Conservation (phyloP, 2,329 filamentous ascomycete genomes). For the Diaporthe australafricana region DNA sequence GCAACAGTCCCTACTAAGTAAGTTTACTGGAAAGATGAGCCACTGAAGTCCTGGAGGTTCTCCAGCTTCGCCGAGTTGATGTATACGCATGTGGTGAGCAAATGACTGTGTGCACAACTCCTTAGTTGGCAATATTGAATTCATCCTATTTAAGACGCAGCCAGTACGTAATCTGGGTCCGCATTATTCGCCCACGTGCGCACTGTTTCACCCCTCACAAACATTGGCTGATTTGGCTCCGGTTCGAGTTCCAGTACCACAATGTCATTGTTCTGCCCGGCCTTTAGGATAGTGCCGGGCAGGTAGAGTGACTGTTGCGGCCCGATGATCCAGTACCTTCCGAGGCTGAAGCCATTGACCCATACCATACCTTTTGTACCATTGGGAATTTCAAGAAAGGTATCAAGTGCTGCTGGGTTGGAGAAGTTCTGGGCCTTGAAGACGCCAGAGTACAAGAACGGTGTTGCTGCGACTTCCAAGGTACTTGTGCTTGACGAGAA, state of each 20-base stretch:
- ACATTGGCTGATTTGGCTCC: background rate
- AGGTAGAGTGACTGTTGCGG: slow-evolving; percentile 34
- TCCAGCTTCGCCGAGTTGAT: too few relatives aligned
- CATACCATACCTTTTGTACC: slow-evolving; percentile 34
- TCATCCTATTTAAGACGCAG: background rate
- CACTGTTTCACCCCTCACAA: slow-evolving; percentile 20
- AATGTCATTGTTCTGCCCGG: slow-evolving; percentile 34
- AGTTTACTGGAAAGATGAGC: too few relatives aligned
- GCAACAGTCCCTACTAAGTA: too few relatives aligned
- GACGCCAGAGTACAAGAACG: slow-evolving; percentile 26
- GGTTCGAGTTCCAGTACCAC: slow-evolving; percentile 36
- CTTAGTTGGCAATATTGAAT: background rate
- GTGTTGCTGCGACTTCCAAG: background rate
- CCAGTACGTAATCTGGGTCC: slow-evolving; percentile 29
- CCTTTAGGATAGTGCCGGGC: slow-evolving; percentile 26
- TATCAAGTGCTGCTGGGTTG: slow-evolving; percentile 29
- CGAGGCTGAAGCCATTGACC: slow-evolving; percentile 35
- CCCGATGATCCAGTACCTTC: slow-evolving; percentile 35
- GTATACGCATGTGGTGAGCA: too few relatives aligned
- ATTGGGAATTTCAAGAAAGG: slow-evolving; percentile 31
- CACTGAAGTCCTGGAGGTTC: too few relatives aligned
- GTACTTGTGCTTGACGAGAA: background rate
- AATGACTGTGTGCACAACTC: background rate
- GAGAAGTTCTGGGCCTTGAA: slow-evolving; percentile 25
- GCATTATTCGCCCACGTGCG: slow-evolving; percentile 33